Evolutionary conservation across 73 alveolate species (phyloP), one percentile per base, ranked within the genome.

Genomic region (Paramecium sexaurelia): DNA sequence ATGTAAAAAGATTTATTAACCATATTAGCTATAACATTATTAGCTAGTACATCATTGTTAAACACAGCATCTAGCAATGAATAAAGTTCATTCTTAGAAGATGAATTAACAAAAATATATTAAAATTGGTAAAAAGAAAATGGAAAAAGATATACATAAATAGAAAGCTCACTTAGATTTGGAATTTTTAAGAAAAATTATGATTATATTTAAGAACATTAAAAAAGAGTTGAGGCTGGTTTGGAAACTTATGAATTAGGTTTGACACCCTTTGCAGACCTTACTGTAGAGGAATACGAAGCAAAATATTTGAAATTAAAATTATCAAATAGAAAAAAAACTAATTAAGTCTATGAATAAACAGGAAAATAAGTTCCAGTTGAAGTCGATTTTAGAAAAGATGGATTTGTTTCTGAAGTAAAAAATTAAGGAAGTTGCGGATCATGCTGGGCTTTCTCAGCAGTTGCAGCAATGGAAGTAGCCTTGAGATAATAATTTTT

Each of bases 301-400:
- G 92, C 92, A 1, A 73, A 41, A 22, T 69, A 40, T 29, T 75
- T 88, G 45, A 75, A 39, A 27, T 85, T 61, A 7, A 37, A 19
- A 15, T 40, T 66, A 7, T 19, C 19, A 9, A 7, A 33, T 10
- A 39, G 55, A 22, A 75, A 29, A 41, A 27, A n/a, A n/a, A n/a
- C 33, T 11, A 33, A 29, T 11, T 33, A 19, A 39, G 86, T 51
- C 19, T 47, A 27, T 40, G 29, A 27, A 2, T 19, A 22, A 27
- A 1, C 37, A n/a, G 94, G 92, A 36, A 33, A 29, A n/a, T 35
- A 91, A 33, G 85, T 75, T 10, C 92, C 92, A 19, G 24, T 32
- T 7, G 39, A 37, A 17, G 95, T 92, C 9, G 98, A 96, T 89
- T 94, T 96, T 95, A 91, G 87, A 75, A 24, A 17, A 5, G 67